Conservation (phyloP, 1,284 basidiomycete genomes). For the Trametes hirsuta region DNA sequence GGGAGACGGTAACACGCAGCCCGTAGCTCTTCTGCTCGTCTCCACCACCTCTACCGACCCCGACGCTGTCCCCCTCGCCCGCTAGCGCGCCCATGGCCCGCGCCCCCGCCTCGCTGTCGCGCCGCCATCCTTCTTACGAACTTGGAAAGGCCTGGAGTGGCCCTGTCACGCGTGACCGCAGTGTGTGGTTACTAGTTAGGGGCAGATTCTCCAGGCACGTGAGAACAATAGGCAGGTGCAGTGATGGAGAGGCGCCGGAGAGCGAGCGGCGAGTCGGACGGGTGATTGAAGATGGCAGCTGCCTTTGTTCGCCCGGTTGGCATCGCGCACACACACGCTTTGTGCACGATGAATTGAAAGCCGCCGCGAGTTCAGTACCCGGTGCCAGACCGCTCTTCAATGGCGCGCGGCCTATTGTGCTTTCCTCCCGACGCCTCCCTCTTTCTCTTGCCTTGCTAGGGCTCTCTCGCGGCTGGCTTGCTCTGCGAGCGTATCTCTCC, state of each 20-base stretch:
- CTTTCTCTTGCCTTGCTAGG: neutral
- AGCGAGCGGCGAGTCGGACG: neutral
- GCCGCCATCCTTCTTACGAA: slow-evolving; percentile 10
- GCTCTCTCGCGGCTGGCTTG: neutral
- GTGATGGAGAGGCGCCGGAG: slow-evolving; percentile 8
- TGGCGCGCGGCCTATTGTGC: neutral
- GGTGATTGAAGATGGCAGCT: neutral
- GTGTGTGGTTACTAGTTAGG: slow-evolving; percentile 15
- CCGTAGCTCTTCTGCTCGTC: neutral
- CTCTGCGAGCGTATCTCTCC: slow-evolving; percentile 8
- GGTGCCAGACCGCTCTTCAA: neutral
- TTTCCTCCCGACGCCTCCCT: neutral
- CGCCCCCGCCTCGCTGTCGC: too few relatives aligned
- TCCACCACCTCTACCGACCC: neutral
- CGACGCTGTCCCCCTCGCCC: slow-evolving; percentile 1
- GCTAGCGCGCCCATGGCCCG: neutral
- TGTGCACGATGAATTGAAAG: slow-evolving; percentile 2
- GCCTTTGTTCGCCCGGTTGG: neutral
- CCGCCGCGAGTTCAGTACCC: neutral
- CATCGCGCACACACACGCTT: neutral
- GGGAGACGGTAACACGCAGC: neutral
- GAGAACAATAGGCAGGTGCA: slow-evolving; percentile 21
- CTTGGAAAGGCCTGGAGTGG: slow-evolving; percentile 5
- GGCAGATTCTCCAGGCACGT: slow-evolving; percentile 16
- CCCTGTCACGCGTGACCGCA: slow-evolving; percentile 16